phyloP scores from a whole-genome alignment of 805 yeast species.

The Phaffomyces thermotolerans region DNA sequence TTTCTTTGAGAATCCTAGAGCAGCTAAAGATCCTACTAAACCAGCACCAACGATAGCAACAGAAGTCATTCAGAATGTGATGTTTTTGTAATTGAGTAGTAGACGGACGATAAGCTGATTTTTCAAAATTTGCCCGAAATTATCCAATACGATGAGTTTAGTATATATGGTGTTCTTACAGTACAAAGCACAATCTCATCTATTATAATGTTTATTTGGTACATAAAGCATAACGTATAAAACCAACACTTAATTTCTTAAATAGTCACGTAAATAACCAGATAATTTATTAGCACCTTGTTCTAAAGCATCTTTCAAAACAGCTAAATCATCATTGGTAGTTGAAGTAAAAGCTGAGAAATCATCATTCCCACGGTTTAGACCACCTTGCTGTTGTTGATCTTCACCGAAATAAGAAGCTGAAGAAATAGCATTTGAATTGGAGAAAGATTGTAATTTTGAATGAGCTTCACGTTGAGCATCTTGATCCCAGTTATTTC shows the following conservation, averaged over 20 bases:
- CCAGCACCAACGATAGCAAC: conserved; percentile 84
- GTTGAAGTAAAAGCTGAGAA: conserved; percentile 64
- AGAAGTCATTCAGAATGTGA: conserved; percentile 6
- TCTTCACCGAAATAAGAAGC: conserved; percentile 88
- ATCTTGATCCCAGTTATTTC: conserved; percentile 72
- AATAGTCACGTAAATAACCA: conserved; percentile 77
- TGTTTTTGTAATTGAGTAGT: no score
- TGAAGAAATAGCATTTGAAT: conserved; percentile 88
- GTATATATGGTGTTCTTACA: no score
- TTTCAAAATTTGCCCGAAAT: no score
- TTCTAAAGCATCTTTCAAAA: conserved; percentile 85
- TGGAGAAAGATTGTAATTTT: conserved; percentile 76
- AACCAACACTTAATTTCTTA: conserved; percentile 33
- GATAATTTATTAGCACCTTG: conserved; percentile 89
- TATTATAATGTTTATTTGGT: background rate
- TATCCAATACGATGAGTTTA: no score
- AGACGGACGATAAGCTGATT: no score
- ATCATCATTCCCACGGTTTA: conserved; percentile 32
- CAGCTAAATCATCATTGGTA: conserved; percentile 85
- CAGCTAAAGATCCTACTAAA: conserved; percentile 78
- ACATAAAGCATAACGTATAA: no score
- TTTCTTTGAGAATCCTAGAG: conserved; percentile 65
- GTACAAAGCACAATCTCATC: background rate
- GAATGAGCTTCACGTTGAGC: conserved; percentile 73
- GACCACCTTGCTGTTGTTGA: conserved; percentile 47